Evolutionary conservation across 208 protist species (phyloP).

Genomic region (Trypanosoma grayi): DNA sequence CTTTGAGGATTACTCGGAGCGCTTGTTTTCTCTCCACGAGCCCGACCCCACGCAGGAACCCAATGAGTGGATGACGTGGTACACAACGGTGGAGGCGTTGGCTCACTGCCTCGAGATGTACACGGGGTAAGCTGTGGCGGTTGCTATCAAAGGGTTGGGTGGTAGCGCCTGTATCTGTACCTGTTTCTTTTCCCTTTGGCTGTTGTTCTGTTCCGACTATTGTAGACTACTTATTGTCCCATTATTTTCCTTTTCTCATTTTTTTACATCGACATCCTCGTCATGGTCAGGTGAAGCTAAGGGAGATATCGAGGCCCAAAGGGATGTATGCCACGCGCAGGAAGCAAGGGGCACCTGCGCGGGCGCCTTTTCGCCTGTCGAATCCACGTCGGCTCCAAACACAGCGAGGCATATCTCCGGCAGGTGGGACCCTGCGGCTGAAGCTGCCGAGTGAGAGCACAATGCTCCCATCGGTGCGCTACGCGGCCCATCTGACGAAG

Average conservation of each 20-base stretch:
- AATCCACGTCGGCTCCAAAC: background rate
- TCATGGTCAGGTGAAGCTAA: background rate
- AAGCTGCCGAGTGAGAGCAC: background rate
- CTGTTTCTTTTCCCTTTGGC: background rate
- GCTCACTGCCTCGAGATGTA: conserved; percentile 21
- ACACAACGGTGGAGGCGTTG: conserved; percentile 41
- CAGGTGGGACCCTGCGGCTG: background rate
- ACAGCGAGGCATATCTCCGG: background rate
- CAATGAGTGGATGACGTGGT: conserved; percentile 82
- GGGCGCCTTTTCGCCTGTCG: background rate
- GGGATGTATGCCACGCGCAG: conserved; percentile 18
- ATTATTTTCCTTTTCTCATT: background rate
- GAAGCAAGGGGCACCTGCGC: background rate
- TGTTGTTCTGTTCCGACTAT: no score
- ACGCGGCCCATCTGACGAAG: conserved; percentile 36
- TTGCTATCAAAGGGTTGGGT: background rate
- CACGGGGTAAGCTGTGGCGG: background rate
- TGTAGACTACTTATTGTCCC: no score
- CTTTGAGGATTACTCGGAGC: conserved; percentile 80
- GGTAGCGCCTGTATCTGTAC: background rate
- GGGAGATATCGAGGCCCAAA: background rate
- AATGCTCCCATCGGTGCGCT: conserved; percentile 4
- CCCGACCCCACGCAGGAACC: conserved; percentile 53
- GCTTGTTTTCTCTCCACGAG: conserved; percentile 68
- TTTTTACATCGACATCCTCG: background rate